Base-by-base conservation (phyloP, 305 asterid species). In the Fraxinus xanthoxyloides region DNA sequence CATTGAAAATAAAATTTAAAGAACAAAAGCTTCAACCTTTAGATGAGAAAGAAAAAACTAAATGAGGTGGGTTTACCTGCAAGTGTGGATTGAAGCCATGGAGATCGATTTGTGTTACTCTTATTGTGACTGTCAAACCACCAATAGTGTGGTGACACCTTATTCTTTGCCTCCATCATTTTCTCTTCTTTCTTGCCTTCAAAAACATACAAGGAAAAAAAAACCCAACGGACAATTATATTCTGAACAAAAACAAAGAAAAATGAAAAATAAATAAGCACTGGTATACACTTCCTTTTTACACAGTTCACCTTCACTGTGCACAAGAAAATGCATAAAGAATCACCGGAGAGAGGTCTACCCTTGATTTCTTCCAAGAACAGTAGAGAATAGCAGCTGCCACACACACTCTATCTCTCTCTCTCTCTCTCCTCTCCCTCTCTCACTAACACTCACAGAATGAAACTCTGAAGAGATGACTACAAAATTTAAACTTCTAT, bases 31-130 rank as follows among this genome's bases (percentile, higher is more conserved):
- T 35, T 35, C 6, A 56, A 19, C 10, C 19, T 56, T 56, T 9
- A 67, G 34, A 65, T 5, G 0, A 3, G 10, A 24, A 19, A 19
- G 70, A 61, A 61, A 21, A 23, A n/a, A 48, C 7, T 19, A 23
- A 23, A 65, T 26, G 35, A 65, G n/a, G 38, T 69, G 75, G 36
- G 36, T 28, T 69, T 59, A 92, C 99, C 98, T 17, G 97, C 83
- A 83, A 95, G 93, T 7, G 98, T 87, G 31, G 96, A 89, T 81
- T 90, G 98, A 36, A 95, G 98, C 99, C 99, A 95, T 2, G 94
- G 92, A 24, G 98, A 90, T 17, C 97, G 89, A 77, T 82, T 91
- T 5, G 87, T 83, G 85, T 54, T 81, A 5, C 82, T 84, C 81
- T 89, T 89, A 79, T 34, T 87, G 86, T 86, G 89, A 75, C 90